Evolutionary conservation across 352 stramenopile genomes (phyloP), one percentile per base, ranked within the genome.

Genomic region (Peronospora belbahrii): DNA sequence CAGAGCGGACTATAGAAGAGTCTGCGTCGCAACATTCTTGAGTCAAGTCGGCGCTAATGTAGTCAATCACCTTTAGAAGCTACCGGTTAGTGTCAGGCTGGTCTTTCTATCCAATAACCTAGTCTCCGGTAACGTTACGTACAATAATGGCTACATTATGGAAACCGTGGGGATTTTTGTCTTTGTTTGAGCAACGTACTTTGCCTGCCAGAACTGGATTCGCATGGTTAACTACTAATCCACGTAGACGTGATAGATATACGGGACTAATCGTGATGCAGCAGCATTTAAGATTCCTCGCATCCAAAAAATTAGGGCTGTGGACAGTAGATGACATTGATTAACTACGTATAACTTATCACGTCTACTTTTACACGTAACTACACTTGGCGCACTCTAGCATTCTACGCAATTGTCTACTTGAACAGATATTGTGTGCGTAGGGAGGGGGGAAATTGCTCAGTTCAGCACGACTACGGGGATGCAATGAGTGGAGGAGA

Each of bases 341-440:
- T 63, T 59, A 46, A 55, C 48, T 62, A 34, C 44, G 42, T 63
- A 67, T 67, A 67, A 67, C 37, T 67, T 67, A 67, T 49, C 37
- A 58, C 52, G 52, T 56, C 55, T 53, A n/a, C n/a, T 64, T 40
- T 59, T 60, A 52, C 44, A 65, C 51, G 58, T 59, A 67, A 62
- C 55, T 62, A 62, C 39, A 62, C 57, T 58, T 42, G 22, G 39
- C 47, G 42, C 52, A 28, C 31, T 46, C 45, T 58, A 45, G 31
- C 39, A 42, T 61, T 52, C 24, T 42, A 36, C 31, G 45, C 56
- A 46, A 37, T 37, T 43, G 19, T 57, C 56, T 56, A 52, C 44
- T 65, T 60, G 56, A 56, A 65, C 61, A 61, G 51, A 61, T 57
- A 57, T n/a, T n/a, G n/a, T n/a, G n/a, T n/a, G n/a, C n/a, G 15